Conservation (phyloP, 2,329 filamentous ascomycete species). For the Chaetomium sp. region DNA sequence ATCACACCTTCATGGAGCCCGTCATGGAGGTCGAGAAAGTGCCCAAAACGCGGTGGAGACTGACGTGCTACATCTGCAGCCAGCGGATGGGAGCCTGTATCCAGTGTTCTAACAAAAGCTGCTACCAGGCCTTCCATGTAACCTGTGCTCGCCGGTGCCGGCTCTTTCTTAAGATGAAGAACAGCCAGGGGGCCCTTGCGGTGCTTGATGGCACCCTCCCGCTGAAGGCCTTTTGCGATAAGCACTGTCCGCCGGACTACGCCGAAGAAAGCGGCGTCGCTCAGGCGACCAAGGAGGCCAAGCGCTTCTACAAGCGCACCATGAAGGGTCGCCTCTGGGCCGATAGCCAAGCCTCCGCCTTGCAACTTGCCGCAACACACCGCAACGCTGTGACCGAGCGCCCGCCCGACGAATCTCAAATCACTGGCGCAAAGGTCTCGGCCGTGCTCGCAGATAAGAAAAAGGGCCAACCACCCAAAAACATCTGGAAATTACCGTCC, state of each 20-base stretch:
- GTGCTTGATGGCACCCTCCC: slow-evolving; percentile 78
- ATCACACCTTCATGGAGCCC: slow-evolving; percentile 96
- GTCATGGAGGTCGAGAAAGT: slow-evolving; percentile 98
- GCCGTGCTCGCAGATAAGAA: slow-evolving; percentile 75
- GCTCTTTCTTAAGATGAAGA: slow-evolving; percentile 96
- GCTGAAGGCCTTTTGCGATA: slow-evolving; percentile 94
- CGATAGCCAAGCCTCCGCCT: slow-evolving; percentile 80
- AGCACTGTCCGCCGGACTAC: slow-evolving; percentile 89
- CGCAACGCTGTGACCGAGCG: slow-evolving; percentile 66
- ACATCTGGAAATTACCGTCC: slow-evolving; percentile 88
- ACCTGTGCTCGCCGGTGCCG: slow-evolving; percentile 88
- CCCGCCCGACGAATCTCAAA: slow-evolving; percentile 77
- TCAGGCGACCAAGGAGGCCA: slow-evolving; percentile 76
- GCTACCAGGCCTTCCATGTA: slow-evolving; percentile 95
- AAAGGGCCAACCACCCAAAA: slow-evolving; percentile 67
- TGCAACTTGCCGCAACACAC: slow-evolving; percentile 76
- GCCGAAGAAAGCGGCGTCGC: slow-evolving; percentile 82
- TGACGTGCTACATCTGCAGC: slow-evolving; percentile 94
- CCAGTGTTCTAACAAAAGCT: slow-evolving; percentile 96
- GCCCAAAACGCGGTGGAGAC: slow-evolving; percentile 88
- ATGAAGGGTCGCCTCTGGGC: slow-evolving; percentile 93
- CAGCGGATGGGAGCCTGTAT: slow-evolving; percentile 98
- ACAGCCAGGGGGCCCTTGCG: slow-evolving; percentile 75
- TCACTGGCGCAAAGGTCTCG: slow-evolving; percentile 79
- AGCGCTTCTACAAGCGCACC: slow-evolving; percentile 83